Percentiles rank a stretch among this genome's conserved stretches.
These are phyloP conservation scores for Salix arbutifolia DNA, from an alignment of 345 rosid species.

Conservation along the genomic window DNA sequence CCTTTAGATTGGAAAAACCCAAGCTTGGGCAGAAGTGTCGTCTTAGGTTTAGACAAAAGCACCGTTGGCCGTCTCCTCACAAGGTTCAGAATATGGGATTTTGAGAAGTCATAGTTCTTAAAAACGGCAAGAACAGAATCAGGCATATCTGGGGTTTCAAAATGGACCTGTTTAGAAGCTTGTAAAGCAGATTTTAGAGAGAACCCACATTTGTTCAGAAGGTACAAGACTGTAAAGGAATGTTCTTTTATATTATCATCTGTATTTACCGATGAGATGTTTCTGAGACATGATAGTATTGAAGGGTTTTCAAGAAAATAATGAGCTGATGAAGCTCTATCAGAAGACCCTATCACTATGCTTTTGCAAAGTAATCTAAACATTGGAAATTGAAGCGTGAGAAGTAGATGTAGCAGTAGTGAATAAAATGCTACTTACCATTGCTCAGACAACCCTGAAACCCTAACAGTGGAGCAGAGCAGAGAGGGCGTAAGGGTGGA, in stretches of 20 bases:
- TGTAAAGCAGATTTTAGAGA: constrained; percentile 2
- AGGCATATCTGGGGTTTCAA: background rate
- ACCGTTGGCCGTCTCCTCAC: background rate
- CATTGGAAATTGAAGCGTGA: background rate
- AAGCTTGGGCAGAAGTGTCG: constrained; percentile 7
- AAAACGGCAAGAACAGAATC: background rate
- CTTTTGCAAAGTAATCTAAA: background rate
- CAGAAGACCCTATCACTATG: background rate
- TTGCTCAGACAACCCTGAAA: too few species aligned
- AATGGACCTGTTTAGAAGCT: background rate
- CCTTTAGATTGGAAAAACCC: constrained; percentile 20
- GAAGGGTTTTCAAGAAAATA: background rate
- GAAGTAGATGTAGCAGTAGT: too few species aligned
- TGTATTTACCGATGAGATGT: constrained; percentile 1
- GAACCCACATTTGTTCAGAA: constrained; percentile 12
- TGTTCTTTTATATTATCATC: background rate
- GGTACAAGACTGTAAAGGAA: constrained; percentile 3
- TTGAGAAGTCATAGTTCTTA: background rate
- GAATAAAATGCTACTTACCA: too few species aligned
- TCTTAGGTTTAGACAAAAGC: background rate
- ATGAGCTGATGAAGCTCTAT: background rate
- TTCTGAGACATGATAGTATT: background rate
- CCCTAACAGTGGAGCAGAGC: too few species aligned
- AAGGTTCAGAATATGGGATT: background rate
- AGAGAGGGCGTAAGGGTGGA: too few species aligned